A percentile compares a stretch with the other conserved stretches of the same genome.
Evolutionary conservation across 2,329 filamentous ascomycete genomes (phyloP).

Genomic region (Didymella sp.): DNA sequence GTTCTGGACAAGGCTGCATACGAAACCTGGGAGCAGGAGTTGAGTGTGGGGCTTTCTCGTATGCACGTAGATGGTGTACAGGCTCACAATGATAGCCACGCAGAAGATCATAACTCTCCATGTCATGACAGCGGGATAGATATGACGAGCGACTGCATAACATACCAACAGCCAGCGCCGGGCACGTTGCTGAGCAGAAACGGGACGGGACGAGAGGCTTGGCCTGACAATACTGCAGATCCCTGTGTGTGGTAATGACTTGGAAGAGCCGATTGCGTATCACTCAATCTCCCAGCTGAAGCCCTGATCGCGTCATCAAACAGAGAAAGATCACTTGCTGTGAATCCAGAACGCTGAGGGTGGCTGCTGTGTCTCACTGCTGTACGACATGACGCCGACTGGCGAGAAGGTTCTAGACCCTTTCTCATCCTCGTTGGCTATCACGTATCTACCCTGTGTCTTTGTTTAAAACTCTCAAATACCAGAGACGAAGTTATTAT

Average conservation of each 20-base stretch:
- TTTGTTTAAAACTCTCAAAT: not conserved
- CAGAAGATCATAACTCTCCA: conserved; percentile 5
- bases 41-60: not conserved
- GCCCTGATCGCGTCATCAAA: conserved; percentile 5
- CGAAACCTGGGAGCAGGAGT: not conserved
- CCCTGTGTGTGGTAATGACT: conserved; percentile 1
- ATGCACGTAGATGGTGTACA: conserved; percentile 3
- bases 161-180: conserved; percentile 5
- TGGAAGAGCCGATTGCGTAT: conserved; percentile 10
- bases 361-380: conserved; percentile 8
- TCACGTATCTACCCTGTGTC: not conserved
- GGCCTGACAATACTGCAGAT: conserved; percentile 1
- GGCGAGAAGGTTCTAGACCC: not conserved
- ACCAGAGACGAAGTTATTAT: not conserved
- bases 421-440: not conserved
- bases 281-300: not conserved
- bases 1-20: conserved; percentile 2
- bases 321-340: not conserved
- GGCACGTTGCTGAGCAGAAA: conserved; percentile 1
- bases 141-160: conserved; percentile 12
- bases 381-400: not conserved
- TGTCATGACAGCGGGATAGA: not conserved
- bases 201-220: conserved; percentile 15
- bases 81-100: not conserved
- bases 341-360: conserved; percentile 6